Evolutionary conservation across 352 stramenopile species (phyloP).

Genomic region (Halophytophthora polymorphica): DNA sequence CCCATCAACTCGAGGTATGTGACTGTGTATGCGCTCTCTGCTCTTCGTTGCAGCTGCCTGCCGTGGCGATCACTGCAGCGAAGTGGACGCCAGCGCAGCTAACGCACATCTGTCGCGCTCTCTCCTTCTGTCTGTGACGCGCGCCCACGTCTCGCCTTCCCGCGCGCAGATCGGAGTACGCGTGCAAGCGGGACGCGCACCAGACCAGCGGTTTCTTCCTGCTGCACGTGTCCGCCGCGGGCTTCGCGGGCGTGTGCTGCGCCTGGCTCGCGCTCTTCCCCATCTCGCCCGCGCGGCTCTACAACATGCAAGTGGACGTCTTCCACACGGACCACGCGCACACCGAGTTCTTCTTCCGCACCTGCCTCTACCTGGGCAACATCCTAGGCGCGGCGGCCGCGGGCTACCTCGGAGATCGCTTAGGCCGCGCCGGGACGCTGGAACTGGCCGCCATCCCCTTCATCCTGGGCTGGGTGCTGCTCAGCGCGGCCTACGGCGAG

Average conservation of each 20-base stretch:
- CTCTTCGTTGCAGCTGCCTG: not conserved
- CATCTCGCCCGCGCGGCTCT: constrained; percentile 61
- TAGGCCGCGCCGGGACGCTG: constrained; percentile 66
- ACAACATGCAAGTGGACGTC: constrained; percentile 85
- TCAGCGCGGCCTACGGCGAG: constrained; percentile 63
- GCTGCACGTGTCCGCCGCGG: constrained; percentile 52
- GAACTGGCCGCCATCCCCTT: constrained; percentile 73
- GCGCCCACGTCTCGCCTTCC: no score
- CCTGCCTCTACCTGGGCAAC: constrained; percentile 60
- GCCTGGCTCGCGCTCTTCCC: constrained; percentile 70
- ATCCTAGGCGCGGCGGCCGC: constrained; percentile 55
- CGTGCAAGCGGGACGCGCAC: constrained; percentile 18
- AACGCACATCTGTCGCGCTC: not conserved
- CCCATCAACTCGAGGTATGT: constrained; percentile 50
- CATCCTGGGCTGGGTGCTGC: constrained; percentile 68
- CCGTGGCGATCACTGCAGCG: constrained; percentile 6
- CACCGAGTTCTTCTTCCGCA: constrained; percentile 64
- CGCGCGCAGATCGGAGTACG: constrained; percentile 26
- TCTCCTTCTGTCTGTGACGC: not conserved
- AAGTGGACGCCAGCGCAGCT: no score
- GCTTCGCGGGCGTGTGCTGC: constrained; percentile 37
- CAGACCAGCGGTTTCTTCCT: constrained; percentile 63
- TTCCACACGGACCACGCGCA: constrained; percentile 72
- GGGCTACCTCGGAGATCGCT: constrained; percentile 57
- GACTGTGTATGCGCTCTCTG: not conserved